These are phyloP conservation scores for Sporothrix phasma DNA, from an alignment of 2,329 filamentous ascomycete genomes.

Conservation along the genomic window DNA sequence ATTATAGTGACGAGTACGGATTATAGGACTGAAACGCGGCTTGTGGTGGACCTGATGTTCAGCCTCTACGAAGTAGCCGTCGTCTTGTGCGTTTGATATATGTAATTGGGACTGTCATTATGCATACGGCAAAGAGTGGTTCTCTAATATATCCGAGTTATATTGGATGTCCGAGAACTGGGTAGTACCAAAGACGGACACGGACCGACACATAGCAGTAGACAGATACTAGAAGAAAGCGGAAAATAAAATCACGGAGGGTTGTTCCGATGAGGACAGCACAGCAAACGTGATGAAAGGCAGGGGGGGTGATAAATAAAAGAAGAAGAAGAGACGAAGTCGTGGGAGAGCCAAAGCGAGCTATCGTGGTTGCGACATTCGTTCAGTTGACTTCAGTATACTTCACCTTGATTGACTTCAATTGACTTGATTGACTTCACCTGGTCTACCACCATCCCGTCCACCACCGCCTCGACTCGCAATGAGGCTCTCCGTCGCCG, in stretches of 20 bases:
- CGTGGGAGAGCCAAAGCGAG: too few species aligned
- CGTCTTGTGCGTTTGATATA: too few species aligned
- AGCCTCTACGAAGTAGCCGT: too few species aligned
- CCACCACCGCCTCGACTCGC: neutral
- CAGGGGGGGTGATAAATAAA: too few species aligned
- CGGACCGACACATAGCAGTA: too few species aligned
- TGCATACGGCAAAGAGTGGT: conserved; percentile 6
- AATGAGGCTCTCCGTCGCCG: neutral
- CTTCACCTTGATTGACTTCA: too few species aligned
- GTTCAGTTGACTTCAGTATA: too few species aligned
- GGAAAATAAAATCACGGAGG: conserved; percentile 22
- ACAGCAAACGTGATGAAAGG: conserved; percentile 18
- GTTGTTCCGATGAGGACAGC: conserved; percentile 27
- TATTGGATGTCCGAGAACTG: conserved; percentile 12
- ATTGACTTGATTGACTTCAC: neutral
- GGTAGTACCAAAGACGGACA: neutral
- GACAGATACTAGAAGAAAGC: neutral
- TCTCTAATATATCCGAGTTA: conserved; percentile 3
- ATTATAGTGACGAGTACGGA: too few species aligned
- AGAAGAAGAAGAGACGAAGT: neutral
- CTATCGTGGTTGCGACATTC: too few species aligned
- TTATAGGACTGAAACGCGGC: too few species aligned
- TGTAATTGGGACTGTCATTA: too few species aligned
- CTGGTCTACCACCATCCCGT: neutral
- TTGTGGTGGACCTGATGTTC: too few species aligned